Base-by-base conservation (phyloP, 768 basidiomycete species). In the Mycena haematopus region DNA sequence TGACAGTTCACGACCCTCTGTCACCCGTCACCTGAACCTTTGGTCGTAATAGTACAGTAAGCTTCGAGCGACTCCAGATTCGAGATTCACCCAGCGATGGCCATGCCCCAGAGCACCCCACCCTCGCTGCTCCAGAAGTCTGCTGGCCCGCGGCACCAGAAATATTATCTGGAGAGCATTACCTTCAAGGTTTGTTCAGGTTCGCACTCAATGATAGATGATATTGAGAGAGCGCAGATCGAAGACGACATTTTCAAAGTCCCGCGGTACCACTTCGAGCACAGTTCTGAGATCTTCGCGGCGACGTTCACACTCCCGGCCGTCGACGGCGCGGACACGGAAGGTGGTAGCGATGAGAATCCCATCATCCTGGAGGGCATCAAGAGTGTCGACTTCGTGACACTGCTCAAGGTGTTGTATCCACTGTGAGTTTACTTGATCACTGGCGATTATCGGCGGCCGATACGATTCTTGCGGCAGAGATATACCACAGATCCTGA, bases 201-300 rank as follows among this genome's bases (percentile, higher is more conserved):
- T 10, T 24, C 33, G 15, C 24, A 6, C 11, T n/a, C 9, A 15
- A 14, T 8, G 7, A 1, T 5, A 40, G 14, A 40, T 36, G 24
- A 27, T 27, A 3, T 9, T n/a, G 6, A 53, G 24, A 17, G 22
- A 36, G 22, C 24, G 8, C 24, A 9, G 79, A 78, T 78, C 33
- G 80, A 80, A 51, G 71, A 73, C 45, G 67, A 66, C 13, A 56
- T 78, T 17, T 80, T 79, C 72, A 77, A 77, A 55, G 68, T 80
- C 9, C 79, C 78, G 11, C 71, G 72, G 6, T 67, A 71, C n/a
- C 70, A 73, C 24, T 75, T 82, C 24, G 65, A 71, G 35, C 67
- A 69, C 21, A 70, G 72, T 44, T 79, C 77, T 0, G 70, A 71
- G 6, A 70, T 79, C 1, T 79, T 81, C 66, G 62, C 65, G 10